Percentiles rank a stretch among this genome's conserved stretches.
Evolutionary conservation across 1,284 basidiomycete genomes (phyloP).

Genomic region (Mycena sp.): DNA sequence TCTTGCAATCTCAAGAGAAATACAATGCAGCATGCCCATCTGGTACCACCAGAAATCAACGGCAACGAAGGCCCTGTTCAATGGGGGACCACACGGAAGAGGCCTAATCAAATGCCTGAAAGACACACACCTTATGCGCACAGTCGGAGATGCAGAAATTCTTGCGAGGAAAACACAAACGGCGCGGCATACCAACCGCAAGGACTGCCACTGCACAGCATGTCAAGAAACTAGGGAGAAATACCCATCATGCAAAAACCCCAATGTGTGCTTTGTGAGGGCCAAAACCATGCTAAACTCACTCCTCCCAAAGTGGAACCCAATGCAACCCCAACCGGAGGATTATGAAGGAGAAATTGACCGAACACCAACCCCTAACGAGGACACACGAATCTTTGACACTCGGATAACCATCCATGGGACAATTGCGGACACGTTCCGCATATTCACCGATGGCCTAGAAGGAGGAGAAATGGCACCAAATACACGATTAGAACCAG

Average conservation of each 20-base stretch:
- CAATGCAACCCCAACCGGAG: conserved; percentile 6
- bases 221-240: no score
- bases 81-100: not conserved
- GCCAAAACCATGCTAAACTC: not conserved
- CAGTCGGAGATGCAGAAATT: conserved; percentile 23
- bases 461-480: not conserved
- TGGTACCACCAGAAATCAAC: conserved; percentile 37
- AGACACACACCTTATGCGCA: conserved; percentile 25
- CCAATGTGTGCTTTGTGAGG: not conserved
- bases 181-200: not conserved
- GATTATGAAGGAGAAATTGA: conserved; percentile 16
- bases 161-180: conserved; percentile 5
- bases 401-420: not conserved
- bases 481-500: not conserved
- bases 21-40: conserved; percentile 30
- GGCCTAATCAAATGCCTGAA: conserved; percentile 26
- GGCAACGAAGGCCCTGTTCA: not conserved
- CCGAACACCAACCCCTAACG: not conserved
- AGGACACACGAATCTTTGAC: conserved; percentile 17
- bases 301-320: conserved; percentile 9
- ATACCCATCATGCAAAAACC: not conserved
- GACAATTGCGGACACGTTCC: conserved; percentile 8
- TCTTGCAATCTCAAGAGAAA: conserved; percentile 12
- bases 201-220: not conserved
- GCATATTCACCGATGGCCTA: conserved; percentile 28